Evolutionary conservation across 202 grass and related monocot species (phyloP).

Genomic region (Sporobolus alterniflorus): DNA sequence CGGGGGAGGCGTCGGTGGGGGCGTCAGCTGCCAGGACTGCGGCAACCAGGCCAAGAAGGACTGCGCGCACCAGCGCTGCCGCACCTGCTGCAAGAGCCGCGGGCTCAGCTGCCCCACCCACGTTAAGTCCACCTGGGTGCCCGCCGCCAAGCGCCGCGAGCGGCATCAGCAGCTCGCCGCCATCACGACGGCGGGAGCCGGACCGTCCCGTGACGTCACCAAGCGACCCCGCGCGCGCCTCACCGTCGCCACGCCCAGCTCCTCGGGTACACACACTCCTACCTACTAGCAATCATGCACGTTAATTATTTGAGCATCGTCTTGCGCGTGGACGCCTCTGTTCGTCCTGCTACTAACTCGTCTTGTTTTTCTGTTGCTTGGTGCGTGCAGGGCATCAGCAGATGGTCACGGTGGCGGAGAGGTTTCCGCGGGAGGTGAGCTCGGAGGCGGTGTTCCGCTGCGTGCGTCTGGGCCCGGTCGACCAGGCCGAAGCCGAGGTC

Average conservation of each 20-base stretch:
- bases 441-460: constrained; percentile 87
- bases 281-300: constrained; percentile 7
- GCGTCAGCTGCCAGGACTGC: constrained; percentile 86
- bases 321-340: neutral
- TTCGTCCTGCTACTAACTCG: constrained; percentile 21
- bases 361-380: neutral
- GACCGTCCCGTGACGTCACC: constrained; percentile 45
- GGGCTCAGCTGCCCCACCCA: constrained; percentile 72
- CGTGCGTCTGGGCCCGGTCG: constrained; percentile 64
- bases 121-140: constrained; percentile 88
- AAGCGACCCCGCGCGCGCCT: constrained; percentile 46
- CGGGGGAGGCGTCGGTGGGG: neutral
- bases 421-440: constrained; percentile 79
- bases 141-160: constrained; percentile 79
- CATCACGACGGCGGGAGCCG: constrained; percentile 20
- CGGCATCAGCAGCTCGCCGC: constrained; percentile 65
- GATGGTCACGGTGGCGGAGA: constrained; percentile 55
- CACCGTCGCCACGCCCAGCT: constrained; percentile 34
- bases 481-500: constrained; percentile 68
- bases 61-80: constrained; percentile 77
- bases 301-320: neutral
- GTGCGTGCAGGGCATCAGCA: constrained; percentile 45
- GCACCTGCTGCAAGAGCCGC: constrained; percentile 95
- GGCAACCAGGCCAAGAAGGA: constrained; percentile 97
- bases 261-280: constrained; percentile 61